A percentile compares a stretch with the other conserved stretches of the same genome.
These are phyloP conservation scores for Ilyonectria mors-panacis DNA, from an alignment of 2,329 filamentous ascomycete species.

Conservation along the genomic window DNA sequence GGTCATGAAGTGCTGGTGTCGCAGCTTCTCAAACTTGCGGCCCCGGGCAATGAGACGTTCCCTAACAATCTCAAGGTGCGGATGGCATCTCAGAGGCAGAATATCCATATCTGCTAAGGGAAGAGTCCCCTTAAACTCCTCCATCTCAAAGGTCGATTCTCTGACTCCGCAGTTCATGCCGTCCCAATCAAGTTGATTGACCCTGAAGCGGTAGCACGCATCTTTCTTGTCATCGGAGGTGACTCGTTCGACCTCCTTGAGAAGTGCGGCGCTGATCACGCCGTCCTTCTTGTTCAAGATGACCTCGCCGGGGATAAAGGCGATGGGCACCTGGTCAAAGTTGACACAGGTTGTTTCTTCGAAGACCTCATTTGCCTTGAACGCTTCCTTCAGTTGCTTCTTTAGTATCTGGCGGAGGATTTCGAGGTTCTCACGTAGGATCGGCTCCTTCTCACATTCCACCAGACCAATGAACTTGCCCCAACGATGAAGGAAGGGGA, in stretches of 20 bases:
- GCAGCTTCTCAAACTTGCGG: conserved; percentile 12
- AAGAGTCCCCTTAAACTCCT: background rate
- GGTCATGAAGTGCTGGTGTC: background rate
- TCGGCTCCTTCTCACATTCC: background rate
- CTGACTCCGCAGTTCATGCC: background rate
- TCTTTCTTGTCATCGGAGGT: background rate
- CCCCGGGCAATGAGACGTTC: background rate
- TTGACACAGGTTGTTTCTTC: background rate
- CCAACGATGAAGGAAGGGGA: conserved; percentile 17
- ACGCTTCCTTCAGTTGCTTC: background rate
- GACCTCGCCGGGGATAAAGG: conserved; percentile 19
- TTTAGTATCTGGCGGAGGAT: background rate
- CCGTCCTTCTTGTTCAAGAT: background rate
- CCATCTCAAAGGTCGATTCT: background rate
- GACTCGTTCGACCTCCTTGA: background rate
- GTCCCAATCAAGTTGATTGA: conserved; percentile 18
- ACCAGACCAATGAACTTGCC: background rate
- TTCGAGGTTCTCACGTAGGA: background rate
- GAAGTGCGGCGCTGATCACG: background rate
- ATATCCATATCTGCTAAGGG: background rate
- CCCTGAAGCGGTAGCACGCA: background rate
- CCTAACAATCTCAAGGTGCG: background rate
- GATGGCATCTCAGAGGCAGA: conserved; percentile 2
- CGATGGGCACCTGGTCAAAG: background rate
- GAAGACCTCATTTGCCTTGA: background rate